phyloP scores from a whole-genome alignment of 1,284 basidiomycete genomes.

The Gomphus bonarii region DNA sequence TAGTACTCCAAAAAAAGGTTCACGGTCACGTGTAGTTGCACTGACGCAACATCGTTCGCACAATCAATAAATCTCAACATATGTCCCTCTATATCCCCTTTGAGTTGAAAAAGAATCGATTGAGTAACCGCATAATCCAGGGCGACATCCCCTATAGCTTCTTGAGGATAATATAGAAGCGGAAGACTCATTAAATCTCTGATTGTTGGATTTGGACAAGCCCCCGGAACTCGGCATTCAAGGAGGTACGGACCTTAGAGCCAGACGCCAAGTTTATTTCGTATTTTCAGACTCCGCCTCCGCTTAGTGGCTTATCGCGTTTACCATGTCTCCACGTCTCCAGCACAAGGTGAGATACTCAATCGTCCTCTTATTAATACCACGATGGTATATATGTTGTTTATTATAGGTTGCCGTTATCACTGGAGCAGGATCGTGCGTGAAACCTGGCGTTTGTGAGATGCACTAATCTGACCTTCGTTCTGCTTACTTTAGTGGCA shows the following conservation, averaged over 20 bases:
- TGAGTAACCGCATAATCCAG: too few relatives aligned
- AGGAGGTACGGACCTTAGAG: background rate
- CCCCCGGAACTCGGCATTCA: background rate
- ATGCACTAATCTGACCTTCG: slow-evolving; percentile 4
- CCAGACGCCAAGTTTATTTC: too few relatives aligned
- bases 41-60: too few relatives aligned
- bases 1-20: too few relatives aligned
- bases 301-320: background rate
- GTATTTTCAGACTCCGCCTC: background rate
- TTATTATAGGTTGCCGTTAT: slow-evolving; percentile 57
- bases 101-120: too few relatives aligned
- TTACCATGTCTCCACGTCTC: slow-evolving; percentile 54
- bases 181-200: too few relatives aligned
- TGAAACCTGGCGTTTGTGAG: slow-evolving; percentile 13
- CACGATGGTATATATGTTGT: slow-evolving; percentile 10
- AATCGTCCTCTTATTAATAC: slow-evolving; percentile 2
- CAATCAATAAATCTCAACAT: too few relatives aligned
- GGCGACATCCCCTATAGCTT: too few relatives aligned
- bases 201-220: background rate
- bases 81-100: too few relatives aligned
- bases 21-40: too few relatives aligned
- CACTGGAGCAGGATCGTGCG: slow-evolving; percentile 81
- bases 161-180: too few relatives aligned
- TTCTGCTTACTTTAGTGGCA: slow-evolving; percentile 47
- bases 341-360: slow-evolving; percentile 45